phyloP scores from a whole-genome alignment of 2,329 filamentous ascomycete genomes.

The Lasiodiplodia hormozganensis region DNA sequence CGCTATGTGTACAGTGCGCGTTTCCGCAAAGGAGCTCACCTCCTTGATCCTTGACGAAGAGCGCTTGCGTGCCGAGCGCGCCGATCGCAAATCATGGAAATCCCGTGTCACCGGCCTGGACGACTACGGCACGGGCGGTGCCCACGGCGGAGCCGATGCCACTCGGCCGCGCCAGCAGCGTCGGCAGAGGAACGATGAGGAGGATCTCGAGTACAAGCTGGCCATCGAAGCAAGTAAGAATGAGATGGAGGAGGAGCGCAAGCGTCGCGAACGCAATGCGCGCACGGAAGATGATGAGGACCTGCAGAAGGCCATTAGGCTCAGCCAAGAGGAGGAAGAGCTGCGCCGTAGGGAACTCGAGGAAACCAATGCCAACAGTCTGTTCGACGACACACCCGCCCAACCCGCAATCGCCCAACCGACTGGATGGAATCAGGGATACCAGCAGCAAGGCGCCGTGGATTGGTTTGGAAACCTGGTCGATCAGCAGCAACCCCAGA shows the following conservation, averaged over 20 bases:
- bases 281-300: conserved; percentile 72
- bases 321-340: conserved; percentile 95
- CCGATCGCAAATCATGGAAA: conserved; percentile 94
- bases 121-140: conserved; percentile 66
- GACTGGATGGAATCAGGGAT: conserved; percentile 94
- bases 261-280: conserved; percentile 66
- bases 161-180: conserved; percentile 43
- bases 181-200: conserved; percentile 62
- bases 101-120: conserved; percentile 93
- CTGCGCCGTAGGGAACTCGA: conserved; percentile 84
- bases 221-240: conserved; percentile 95
- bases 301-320: conserved; percentile 89
- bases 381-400: conserved; percentile 83
- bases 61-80: conserved; percentile 85
- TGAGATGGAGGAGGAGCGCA: conserved; percentile 90
- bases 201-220: conserved; percentile 85
- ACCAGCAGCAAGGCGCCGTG: conserved; percentile 94
- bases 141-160: conserved; percentile 44
- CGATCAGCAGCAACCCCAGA: conserved; percentile 71
- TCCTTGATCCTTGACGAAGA: conserved; percentile 93
- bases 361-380: conserved; percentile 78
- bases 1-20: conserved; percentile 70
- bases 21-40: conserved; percentile 95
- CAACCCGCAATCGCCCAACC: conserved; percentile 74
- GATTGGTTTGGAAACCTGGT: conserved; percentile 98